Evolutionary conservation across 177 flowering plant genomes (phyloP), one percentile per base, ranked within the genome.

Genomic region (Tripterygium wilfordii): DNA sequence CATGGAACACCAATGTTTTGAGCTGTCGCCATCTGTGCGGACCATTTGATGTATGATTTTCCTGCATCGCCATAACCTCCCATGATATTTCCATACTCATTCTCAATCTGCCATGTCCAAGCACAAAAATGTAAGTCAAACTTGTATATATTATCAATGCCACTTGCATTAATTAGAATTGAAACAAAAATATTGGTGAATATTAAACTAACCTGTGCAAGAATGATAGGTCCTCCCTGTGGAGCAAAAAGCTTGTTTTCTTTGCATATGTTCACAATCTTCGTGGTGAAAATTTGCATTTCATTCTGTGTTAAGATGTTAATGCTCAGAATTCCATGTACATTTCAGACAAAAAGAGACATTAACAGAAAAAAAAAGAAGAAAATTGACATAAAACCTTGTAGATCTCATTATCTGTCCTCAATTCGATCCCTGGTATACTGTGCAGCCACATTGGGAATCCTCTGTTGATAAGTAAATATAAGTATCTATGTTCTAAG

Each of bases 1-100:
- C 85, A 83, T 45, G 90, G 90, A 16, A 77, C 71, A 0, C 86
- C 82, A 41, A 68, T 52, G 8, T 80, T 40, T 0, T 53, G 63
- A 6, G 77, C 57, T 1, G 27, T 44, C 1, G 85, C 88, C 72
- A 77, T 65, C 0, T 41, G 33, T 0, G 88, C 70, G 32, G 78
- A 72, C 88, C 88, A 84, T 1, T 81, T 39, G 5, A 75, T 27
- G 31, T 84, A 81, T 3, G 42, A 45, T 53, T 75, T 71, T 12
- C 80, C 88, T 0, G 66, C 71, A 4, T 60, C 77, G 31, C 86
- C 84, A 50, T 83, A 80, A 1, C 53, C 2, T 14, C n/a, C 4
- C 29, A 41, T 49, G 1, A 83, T 52, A 30, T 83, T 80, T 15
- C 90, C 86, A 52, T 70, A 75, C 37, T 83, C 90, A 26, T 83